Evolutionary conservation across 371 early-diverging fungal species (phyloP), one percentile per base, ranked within the genome.

Genomic region (Rhizoclosmatium hyalinum): DNA sequence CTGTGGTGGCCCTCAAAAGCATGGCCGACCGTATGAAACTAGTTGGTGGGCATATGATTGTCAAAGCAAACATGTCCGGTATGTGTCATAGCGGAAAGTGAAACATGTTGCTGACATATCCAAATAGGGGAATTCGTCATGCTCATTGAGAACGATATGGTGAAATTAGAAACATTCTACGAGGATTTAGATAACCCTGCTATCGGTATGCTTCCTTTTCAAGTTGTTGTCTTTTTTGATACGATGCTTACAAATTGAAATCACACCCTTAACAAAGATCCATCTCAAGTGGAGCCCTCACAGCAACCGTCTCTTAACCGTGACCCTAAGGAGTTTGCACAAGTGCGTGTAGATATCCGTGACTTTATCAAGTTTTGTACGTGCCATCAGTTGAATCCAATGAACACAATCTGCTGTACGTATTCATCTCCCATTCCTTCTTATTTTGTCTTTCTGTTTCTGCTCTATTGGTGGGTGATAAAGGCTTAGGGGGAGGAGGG

Each of bases 1-100:
- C 82, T 17, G 62, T 89, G 5, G 6, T 67, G 50, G 65, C 72
- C 2, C 68, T 91, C 4, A 79, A 81, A 71, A 76, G 73, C 0
- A 77, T 84, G 54, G 84, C 84, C 19, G 86, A 86, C 21, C 75
- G 87, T 8, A 76, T 89, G 32, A 87, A 85, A 62, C 67, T 82
- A 4, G 63, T 90, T 8, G 72, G 82, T 24, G 81, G 82, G n/a
- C 82, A 75, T 41, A 17, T 89, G n/a, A 81, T 76, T 0, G 50
- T 91, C 6, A 78, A 86, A 5, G 90, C 88, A 43, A 91, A 91
- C 72, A 87, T 88, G 88, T 72, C 70, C 17, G 90, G 90, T 14
- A 57, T 50, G 6, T 50, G 50, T 12, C 12, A 50, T 0, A 12
- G 50, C 17, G 50, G 50, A 17, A 17, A 50, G 17, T 17, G 6